Evolutionary conservation across 2,329 filamentous ascomycete species (phyloP).

Genomic region (Pseudohalonectria lignicola): DNA sequence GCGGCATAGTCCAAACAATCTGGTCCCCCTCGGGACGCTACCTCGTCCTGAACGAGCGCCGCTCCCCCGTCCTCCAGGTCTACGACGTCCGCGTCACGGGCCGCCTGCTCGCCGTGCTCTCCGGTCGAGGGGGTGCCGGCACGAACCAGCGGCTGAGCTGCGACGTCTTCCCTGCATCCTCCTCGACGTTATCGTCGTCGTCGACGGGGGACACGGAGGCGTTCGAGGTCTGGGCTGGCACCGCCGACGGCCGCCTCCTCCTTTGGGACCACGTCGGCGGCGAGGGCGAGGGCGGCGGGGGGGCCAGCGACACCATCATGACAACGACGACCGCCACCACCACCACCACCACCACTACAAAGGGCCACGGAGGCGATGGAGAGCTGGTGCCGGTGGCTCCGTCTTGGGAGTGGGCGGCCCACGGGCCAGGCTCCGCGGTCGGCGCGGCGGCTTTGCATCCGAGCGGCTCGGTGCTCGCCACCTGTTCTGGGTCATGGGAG

Average conservation of each 20-base stretch:
- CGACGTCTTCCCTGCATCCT: conserved; percentile 41
- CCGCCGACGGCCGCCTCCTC: conserved; percentile 38
- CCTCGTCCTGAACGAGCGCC: conserved; percentile 50
- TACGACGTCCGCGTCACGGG: conserved; percentile 53
- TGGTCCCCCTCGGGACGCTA: conserved; percentile 57
- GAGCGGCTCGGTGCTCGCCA: conserved; percentile 44
- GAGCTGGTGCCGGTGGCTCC: too few species aligned
- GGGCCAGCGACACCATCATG: neutral
- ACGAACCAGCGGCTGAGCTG: conserved; percentile 46
- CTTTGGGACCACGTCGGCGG: conserved; percentile 48
- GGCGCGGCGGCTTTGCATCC: conserved; percentile 39
- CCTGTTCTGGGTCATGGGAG: conserved; percentile 44
- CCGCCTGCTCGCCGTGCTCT: conserved; percentile 41
- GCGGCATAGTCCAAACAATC: conserved; percentile 48
- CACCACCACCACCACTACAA: too few species aligned
- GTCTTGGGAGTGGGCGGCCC: conserved; percentile 38
- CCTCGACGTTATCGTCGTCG: too few species aligned
- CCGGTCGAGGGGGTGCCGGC: conserved; percentile 30
- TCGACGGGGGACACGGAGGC: conserved; percentile 18
- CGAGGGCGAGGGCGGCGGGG: conserved; percentile 26
- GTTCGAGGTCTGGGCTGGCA: conserved; percentile 54
- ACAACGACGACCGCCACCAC: neutral
- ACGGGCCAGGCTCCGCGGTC: conserved; percentile 27
- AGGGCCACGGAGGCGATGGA: too few species aligned
- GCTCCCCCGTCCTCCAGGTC: conserved; percentile 41